These are phyloP conservation scores for Rutstroemia sp. DNA, from an alignment of 2,329 filamentous ascomycete species.

Conservation along the genomic window DNA sequence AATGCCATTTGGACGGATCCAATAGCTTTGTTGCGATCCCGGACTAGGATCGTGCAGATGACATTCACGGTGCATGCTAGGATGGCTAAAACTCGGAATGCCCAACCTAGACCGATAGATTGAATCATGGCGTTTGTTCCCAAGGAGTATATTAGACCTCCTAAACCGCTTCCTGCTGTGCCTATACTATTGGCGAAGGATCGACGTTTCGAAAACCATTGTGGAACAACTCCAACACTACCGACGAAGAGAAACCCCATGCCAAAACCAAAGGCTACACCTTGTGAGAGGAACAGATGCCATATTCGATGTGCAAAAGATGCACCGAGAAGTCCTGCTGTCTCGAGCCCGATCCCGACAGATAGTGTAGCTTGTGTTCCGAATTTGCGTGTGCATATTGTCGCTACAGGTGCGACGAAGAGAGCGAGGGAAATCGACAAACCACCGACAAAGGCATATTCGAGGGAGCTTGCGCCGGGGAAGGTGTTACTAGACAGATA, in stretches of 20 bases:
- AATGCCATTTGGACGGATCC: constrained; percentile 62
- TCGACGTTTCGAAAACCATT: constrained; percentile 51
- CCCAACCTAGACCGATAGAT: constrained; percentile 45
- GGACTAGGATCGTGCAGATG: constrained; percentile 54
- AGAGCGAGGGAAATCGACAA: constrained; percentile 60
- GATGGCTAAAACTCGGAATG: constrained; percentile 47
- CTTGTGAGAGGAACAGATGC: constrained; percentile 71
- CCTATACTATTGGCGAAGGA: constrained; percentile 57
- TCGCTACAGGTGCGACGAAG: constrained; percentile 54
- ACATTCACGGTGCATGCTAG: constrained; percentile 57
- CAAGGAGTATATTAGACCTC: constrained; percentile 53
- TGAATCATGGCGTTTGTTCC: constrained; percentile 48
- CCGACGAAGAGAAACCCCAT: constrained; percentile 68
- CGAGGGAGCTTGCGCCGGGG: constrained; percentile 53
- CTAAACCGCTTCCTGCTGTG: constrained; percentile 60
- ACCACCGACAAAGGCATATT: constrained; percentile 73
- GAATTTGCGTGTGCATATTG: constrained; percentile 41
- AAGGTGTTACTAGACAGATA: constrained; percentile 61
- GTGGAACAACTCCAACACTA: constrained; percentile 53
- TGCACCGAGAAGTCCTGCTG: constrained; percentile 58
- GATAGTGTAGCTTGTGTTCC: constrained; percentile 59
- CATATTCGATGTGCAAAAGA: constrained; percentile 63
- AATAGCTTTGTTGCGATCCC: constrained; percentile 65
- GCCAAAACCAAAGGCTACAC: constrained; percentile 68
- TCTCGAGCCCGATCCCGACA: constrained; percentile 56